phyloP scores from a whole-genome alignment of 1,284 basidiomycete species.

The Pseudozyma pruni region DNA sequence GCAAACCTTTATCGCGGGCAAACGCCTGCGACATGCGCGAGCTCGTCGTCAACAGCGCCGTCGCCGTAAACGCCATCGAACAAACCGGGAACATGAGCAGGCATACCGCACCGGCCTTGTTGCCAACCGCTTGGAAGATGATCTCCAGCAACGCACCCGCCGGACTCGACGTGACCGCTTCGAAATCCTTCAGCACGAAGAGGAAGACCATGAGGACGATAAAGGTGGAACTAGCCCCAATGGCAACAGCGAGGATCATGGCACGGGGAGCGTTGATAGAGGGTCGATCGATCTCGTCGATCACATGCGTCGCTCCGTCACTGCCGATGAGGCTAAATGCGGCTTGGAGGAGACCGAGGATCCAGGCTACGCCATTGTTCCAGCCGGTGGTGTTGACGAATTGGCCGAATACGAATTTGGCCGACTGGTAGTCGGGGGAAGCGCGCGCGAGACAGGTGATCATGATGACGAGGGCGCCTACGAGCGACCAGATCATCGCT shows the following conservation, averaged over 20 bases:
- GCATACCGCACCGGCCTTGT: slow-evolving; percentile 75
- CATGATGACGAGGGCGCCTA: slow-evolving; percentile 68
- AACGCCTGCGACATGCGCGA: slow-evolving; percentile 79
- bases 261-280: slow-evolving; percentile 73
- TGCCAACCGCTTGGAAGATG: slow-evolving; percentile 76
- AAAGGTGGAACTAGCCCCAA: slow-evolving; percentile 74
- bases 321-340: slow-evolving; percentile 68
- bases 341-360: slow-evolving; percentile 69
- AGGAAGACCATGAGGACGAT: slow-evolving; percentile 77
- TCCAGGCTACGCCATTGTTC: slow-evolving; percentile 70
- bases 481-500: slow-evolving; percentile 65
- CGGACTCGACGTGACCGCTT: slow-evolving; percentile 70
- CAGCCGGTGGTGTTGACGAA: slow-evolving; percentile 70
- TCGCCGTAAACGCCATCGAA: slow-evolving; percentile 67
- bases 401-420: slow-evolving; percentile 69
- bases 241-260: slow-evolving; percentile 75
- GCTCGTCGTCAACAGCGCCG: slow-evolving; percentile 70
- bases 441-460: slow-evolving; percentile 68
- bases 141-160: slow-evolving; percentile 77
- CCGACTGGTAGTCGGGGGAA: slow-evolving; percentile 67
- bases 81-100: slow-evolving; percentile 69
- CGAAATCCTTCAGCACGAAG: slow-evolving; percentile 76
- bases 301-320: slow-evolving; percentile 69
- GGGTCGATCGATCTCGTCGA: slow-evolving; percentile 76
- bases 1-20: slow-evolving; percentile 77